phyloP scores from a whole-genome alignment of 441 rosid genomes.

The Erodium texanum region DNA sequence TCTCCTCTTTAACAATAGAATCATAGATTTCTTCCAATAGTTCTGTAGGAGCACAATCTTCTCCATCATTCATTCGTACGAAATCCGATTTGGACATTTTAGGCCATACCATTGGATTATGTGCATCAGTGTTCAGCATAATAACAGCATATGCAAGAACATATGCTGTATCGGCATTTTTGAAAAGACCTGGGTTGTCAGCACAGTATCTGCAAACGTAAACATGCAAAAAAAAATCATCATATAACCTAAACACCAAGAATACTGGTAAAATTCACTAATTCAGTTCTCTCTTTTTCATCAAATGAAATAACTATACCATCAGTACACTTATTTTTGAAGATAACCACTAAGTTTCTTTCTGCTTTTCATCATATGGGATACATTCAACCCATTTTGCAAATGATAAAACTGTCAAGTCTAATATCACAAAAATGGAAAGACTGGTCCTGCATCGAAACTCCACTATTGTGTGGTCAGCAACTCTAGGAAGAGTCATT shows the following conservation, averaged over 20 bases:
- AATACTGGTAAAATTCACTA: background rate
- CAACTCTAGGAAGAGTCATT: no score
- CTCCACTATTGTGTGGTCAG: no score
- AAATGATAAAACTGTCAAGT: background rate
- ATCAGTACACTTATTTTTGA: background rate
- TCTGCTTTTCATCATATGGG: background rate
- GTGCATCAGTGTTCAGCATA: slow-evolving; percentile 97
- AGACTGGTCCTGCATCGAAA: no score
- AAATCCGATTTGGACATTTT: slow-evolving; percentile 98
- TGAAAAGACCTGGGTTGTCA: slow-evolving; percentile 87
- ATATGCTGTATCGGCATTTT: slow-evolving; percentile 98
- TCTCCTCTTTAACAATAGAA: slow-evolving; percentile 93
- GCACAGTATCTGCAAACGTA: slow-evolving; percentile 79
- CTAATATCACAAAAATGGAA: background rate
- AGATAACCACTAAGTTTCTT: background rate
- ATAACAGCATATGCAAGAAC: slow-evolving; percentile 99
- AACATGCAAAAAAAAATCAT: slow-evolving; percentile 32
- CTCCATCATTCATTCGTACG: slow-evolving; percentile 66
- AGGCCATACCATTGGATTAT: slow-evolving; percentile 97
- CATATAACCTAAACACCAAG: slow-evolving; percentile 3
- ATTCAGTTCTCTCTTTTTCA: no score
- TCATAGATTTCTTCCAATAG: slow-evolving; percentile 92
- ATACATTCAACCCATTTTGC: background rate
- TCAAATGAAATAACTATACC: background rate
- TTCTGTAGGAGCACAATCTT: slow-evolving; percentile 78